Evolutionary conservation across 2,329 filamentous ascomycete species (phyloP), one percentile per base, ranked within the genome.

Genomic region (Graphilbum sp.): DNA sequence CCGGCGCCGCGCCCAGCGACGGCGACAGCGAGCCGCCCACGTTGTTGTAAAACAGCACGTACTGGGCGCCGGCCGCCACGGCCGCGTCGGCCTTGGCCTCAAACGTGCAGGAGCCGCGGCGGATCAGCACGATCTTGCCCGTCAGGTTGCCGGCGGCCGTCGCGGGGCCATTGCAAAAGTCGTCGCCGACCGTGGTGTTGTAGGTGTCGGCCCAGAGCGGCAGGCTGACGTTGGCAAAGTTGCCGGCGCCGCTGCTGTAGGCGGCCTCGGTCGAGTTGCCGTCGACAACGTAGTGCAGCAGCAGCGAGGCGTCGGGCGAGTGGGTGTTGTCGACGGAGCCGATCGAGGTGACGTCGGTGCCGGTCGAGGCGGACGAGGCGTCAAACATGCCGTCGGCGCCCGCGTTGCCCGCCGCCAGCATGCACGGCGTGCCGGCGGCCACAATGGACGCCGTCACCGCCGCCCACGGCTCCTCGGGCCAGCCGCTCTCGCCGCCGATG

Each of bases 21-120:
- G 59, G 52, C 11, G 60, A 56, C 5, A 49, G 44, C 3, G 61
- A 55, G 13, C 54, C 58, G 7, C 46, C 44, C 5, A 52, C 53
- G 44, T 69, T 72, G 59, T 77, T 77, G 54, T 77, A 79, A 47
- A 75, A 58, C 45, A 79, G 54, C 38, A 79, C 53, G 45, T 76
- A 75, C 49, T 67, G 64, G 36, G 71, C 75, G 11, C 75, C 75
- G 35, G 61, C 61, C 7, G 58, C 61, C 2, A 57, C 64, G 5
- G 67, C 67, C 41, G 72, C 69, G 31, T 56, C 49, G 2, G 63
- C 63, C 56, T 79, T 77, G 12, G 60, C 47, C 2, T 59, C 56
- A 41, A 75, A 75, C 0, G 61, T 61, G 51, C 74, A 79, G 9
- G 55, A 63, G 35, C 73, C 73, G 19, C 72, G 65, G 34, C 69